Conservation (phyloP, 176 grass and related monocot genomes). For the Luzula sylvatica region DNA sequence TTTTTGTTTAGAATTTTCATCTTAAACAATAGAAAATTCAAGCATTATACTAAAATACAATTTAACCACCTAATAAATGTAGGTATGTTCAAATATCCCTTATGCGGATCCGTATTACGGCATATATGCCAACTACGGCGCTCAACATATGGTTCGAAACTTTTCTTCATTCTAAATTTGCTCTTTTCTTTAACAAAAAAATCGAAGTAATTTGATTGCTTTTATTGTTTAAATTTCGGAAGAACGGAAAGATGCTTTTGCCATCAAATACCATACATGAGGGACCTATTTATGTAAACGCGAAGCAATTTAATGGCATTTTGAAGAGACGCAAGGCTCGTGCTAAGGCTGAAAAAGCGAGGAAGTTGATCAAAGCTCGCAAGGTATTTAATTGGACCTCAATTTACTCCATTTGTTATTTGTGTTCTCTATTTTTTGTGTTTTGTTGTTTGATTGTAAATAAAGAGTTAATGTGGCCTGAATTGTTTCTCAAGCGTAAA, state of each 20-base stretch:
- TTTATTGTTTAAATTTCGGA: slow-evolving; percentile 27
- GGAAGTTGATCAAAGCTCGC: slow-evolving; percentile 45
- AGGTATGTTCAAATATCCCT: slow-evolving; percentile 49
- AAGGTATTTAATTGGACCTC: slow-evolving; percentile 42
- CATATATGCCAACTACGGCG: slow-evolving; percentile 35
- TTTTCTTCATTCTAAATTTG: background rate
- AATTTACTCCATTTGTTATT: background rate
- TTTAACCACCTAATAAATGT: slow-evolving; percentile 16
- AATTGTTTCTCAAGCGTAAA: no score
- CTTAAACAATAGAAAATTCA: no score
- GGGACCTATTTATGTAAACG: slow-evolving; percentile 73
- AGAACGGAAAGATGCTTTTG: slow-evolving; percentile 55
- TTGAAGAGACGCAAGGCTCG: slow-evolving; percentile 80
- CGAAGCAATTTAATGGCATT: slow-evolving; percentile 88
- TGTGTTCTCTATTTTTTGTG: no score
- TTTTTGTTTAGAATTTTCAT: background rate
- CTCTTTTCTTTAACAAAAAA: background rate
- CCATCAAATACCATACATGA: slow-evolving; percentile 57
- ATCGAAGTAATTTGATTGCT: slow-evolving; percentile 11
- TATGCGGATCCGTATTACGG: slow-evolving; percentile 68
- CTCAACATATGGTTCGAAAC: slow-evolving; percentile 52
- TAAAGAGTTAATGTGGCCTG: no score
- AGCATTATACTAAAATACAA: no score
- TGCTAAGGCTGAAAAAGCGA: slow-evolving; percentile 53
- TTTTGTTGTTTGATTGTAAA: no score